Base-by-base conservation (phyloP, 2,329 filamentous ascomycete genomes). In the Bipolaris zeicola region DNA sequence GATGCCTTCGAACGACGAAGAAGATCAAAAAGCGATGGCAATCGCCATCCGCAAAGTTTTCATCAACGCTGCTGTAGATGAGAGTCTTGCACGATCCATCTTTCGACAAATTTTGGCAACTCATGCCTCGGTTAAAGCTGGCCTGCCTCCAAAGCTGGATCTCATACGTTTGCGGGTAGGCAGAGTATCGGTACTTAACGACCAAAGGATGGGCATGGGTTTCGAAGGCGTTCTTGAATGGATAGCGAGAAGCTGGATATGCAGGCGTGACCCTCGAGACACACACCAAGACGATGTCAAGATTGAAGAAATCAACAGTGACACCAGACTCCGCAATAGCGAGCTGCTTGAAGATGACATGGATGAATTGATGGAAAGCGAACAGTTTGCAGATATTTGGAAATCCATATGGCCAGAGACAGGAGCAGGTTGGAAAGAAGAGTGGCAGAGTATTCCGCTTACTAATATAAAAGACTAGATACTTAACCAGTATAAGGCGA, bases 191-290 rank as follows among this genome's bases (percentile, higher is more conserved):
- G 39, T 26, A n/a, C 39, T 42, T 10, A 42, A 42, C 14, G 22
- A 42, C 22, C 39, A 26, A 42, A 42, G 4, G 11, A 42, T 42
- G 39, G 7, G 39, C 39, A 11, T 26, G 39, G 39, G 22, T 10
- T 42, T 42, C 11, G 11, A 42, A 42, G 39, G 22, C 22, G 11
- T 42, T 26, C 22, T 42, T 42, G 22, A 2, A 26, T 42, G 39
- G 39, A 42, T 42, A 28, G 39, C 10, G 22, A 42, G 39, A 42
- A 42, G 39, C 39, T 28, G 39, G 39, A 28, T 28, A 42, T 42
- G 39, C 39, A 42, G 22, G 39, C 39, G 39, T 42, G 39, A 42
- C 22, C 39, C 39, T 42, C 39, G 39, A 42, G 39, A 28, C 39
- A 42, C 39, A 42, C 16, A 16, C 16, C 16, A 16, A 16, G 16